Evolutionary conservation across 140 eudicot genomes (phyloP).

Genomic region (Anethum foeniculum): DNA sequence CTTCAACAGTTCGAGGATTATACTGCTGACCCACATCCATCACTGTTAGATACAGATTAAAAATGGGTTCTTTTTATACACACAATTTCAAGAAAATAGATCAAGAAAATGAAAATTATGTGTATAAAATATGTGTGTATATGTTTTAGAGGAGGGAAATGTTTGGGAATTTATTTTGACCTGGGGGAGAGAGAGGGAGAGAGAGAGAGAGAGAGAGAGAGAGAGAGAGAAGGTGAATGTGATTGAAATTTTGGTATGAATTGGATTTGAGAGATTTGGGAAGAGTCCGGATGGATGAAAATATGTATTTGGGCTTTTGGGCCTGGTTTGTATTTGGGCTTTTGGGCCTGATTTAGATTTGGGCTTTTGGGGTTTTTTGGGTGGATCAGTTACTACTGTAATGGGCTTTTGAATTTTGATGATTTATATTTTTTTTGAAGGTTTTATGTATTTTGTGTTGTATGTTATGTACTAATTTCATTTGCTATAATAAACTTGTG

Average conservation of each 20-base stretch:
- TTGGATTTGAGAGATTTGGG: constrained; percentile 16
- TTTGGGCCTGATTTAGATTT: neutral
- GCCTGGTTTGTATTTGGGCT: neutral
- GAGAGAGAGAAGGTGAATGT: constrained; percentile 12
- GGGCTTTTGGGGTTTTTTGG: neutral
- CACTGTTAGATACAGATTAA: constrained; percentile 9
- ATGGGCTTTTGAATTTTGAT: too few species aligned
- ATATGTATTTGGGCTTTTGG: neutral
- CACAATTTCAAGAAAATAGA: neutral
- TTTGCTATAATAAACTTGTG: neutral
- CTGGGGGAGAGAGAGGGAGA: constrained; percentile 17
- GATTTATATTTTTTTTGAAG: too few species aligned
- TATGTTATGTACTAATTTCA: too few species aligned
- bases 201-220: constrained; percentile 9
- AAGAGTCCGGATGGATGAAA: constrained; percentile 17
- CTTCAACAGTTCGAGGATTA: constrained; percentile 62
- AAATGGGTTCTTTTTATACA: neutral
- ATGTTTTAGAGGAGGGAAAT: constrained; percentile 11
- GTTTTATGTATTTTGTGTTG: too few species aligned
- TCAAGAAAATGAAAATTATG: neutral
- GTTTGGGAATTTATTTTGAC: constrained; percentile 31
- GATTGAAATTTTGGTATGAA: constrained; percentile 22
- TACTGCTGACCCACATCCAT: constrained; percentile 62
- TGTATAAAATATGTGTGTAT: neutral
- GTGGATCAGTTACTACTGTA: neutral